Evolutionary conservation across 306 rosid species (phyloP), one percentile per base, ranked within the genome.

Genomic region (Fragaria ananassa): DNA sequence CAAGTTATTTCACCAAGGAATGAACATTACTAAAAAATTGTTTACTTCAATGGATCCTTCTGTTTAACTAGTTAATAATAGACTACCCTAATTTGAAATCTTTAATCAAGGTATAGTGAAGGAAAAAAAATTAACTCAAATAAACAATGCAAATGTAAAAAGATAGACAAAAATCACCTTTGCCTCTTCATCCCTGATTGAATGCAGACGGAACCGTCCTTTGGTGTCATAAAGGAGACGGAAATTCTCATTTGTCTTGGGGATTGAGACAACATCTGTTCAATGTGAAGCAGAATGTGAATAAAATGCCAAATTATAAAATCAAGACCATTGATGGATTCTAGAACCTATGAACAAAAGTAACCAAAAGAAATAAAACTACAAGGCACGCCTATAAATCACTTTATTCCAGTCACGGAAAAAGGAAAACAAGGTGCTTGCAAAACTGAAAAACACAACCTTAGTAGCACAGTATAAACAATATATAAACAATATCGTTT

Each of bases 171-270:
- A 17, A 65, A 71, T 78, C 10, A 91, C 95, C 97, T 91, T 89
- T 0, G 95, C 88, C 83, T 91, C 97, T 8, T 91, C 97, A 78
- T 91, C 97, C 82, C 89, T 82, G 46, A 91, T 78, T 3, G 95
- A 89, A 79, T 91, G 97, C 66, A 91, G 93, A 65, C 91, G 90
- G 86, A 91, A 91, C 3, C 95, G 86, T 2, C 97, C 97, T 45
- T 91, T 91, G 17, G 97, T 89, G 83, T 91, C 97, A 83, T 91
- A 91, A 4, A 91, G 97, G 44, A 91, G 91, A 58, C 97, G 95
- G 68, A 91, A 91, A 66, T 82, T 91, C 85, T 91, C 97, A 14
- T 91, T 91, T 0, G 95, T 89, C 54, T 91, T 91, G 4, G 97
- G 97, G 57, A 91, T 91, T 4, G 97, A 91, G 31, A 91, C 85